Percentiles rank a stretch among this genome's conserved stretches.
Conservation (phyloP, 2,329 filamentous ascomycete species). For the Stagonosporopsis cucurbitacearum region DNA sequence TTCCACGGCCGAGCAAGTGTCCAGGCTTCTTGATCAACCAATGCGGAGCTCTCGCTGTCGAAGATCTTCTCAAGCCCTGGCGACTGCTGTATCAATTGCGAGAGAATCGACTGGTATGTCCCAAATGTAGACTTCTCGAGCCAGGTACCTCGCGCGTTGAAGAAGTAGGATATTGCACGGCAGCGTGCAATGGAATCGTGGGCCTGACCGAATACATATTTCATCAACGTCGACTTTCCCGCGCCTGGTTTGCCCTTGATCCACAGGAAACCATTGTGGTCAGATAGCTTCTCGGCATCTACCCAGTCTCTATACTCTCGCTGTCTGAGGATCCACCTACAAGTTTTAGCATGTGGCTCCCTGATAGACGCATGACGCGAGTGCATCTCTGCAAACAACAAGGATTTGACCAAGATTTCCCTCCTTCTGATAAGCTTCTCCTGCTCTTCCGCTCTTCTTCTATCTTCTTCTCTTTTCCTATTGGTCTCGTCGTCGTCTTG, state of each 20-base stretch:
- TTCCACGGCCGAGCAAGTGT: too few relatives aligned
- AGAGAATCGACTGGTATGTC: not conserved
- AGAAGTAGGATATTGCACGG: not conserved
- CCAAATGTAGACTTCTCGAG: not conserved
- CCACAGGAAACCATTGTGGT: conserved; percentile 24
- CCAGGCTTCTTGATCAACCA: too few relatives aligned
- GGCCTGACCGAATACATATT: conserved; percentile 30
- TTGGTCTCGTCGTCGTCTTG: too few relatives aligned
- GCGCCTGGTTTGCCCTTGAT: conserved; percentile 37
- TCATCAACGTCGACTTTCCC: conserved; percentile 52
- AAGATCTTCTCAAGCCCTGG: not conserved
- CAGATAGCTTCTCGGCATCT: conserved; percentile 26
- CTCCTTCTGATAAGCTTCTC: not conserved
- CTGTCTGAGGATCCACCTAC: conserved; percentile 32
- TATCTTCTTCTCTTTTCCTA: too few relatives aligned
- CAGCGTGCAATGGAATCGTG: not conserved
- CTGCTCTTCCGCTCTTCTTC: not conserved
- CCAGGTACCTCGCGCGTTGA: not conserved
- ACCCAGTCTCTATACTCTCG: conserved; percentile 49
- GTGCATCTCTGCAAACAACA: too few relatives aligned
- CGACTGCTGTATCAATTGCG: not conserved
- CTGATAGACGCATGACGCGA: too few relatives aligned
- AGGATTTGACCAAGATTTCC: not conserved
- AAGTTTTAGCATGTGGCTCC: conserved; percentile 22
- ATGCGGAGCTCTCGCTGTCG: not conserved